Base-by-base conservation (phyloP, 2,329 filamentous ascomycete species). In the Apiospora malaysiana region DNA sequence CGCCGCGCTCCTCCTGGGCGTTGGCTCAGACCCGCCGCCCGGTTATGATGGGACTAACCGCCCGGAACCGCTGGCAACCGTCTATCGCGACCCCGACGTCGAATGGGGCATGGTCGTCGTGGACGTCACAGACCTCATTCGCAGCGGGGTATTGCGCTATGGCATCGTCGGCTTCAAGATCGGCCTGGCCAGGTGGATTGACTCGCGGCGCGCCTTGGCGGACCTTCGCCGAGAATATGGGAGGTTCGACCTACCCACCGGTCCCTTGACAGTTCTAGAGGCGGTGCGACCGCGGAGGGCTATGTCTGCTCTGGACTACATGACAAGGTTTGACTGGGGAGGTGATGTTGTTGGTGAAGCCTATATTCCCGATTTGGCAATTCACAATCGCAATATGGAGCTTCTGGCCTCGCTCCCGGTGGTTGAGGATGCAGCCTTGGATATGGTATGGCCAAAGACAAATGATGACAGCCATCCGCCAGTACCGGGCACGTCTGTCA, bases 41-140 rank as follows among this genome's bases (percentile, higher is more conserved):
- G 63, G 70, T 14, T 70, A 65, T 25, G 69, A 32, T 16, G 68
- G 23, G n/a, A 69, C 59, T 9, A 68, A 63, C n/a, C 72, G 67
- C n/a, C 70, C 51, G 6, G 74, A 76, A 45, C 74, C 73, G n/a
- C 69, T 75, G 16, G 72, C 69, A 5, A 75, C 73, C 14, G 74
- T 76, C 25, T 76, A 76, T 21, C 74, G 74, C 46, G 74, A 76
- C 71, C 56, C 70, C 16, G 70, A 70, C 70, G 42, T 72, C 27
- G 72, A 75, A 47, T 75, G 74, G 74, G 74, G 74, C 14, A 75
- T 75, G 74, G 73, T 74, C 18, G 69, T 75, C 23, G 21, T 75
- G n/a, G 72, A 75, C 42, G 74, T 75, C 59, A 75, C 74, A 4
- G 68, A 75, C 18, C 63, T 74, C 14, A 4, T 37, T 37, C 16